Evolutionary conservation across 2,329 filamentous ascomycete genomes (phyloP), one percentile per base, ranked within the genome.

Genomic region (Fusarium sp.): DNA sequence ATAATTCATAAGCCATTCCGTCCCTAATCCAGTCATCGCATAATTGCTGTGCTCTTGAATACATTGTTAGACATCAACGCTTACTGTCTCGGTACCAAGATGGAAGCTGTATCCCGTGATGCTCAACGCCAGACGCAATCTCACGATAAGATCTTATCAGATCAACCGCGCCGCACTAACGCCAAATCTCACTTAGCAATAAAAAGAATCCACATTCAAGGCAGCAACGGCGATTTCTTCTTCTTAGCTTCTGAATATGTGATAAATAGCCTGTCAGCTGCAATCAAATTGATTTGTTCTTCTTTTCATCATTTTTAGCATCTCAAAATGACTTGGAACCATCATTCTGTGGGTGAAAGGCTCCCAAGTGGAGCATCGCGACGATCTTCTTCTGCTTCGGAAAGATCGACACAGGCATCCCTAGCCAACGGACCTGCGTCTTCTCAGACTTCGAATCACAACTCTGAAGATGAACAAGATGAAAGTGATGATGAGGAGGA

Each of bases 1-100:
- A 1, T 4, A 1, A 4, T 11, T 11, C 0, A 4, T 30, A 15
- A 1, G 12, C 29, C 6, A 2, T 30, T 13, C 7, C 12, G 12
- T 30, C 29, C 12, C 5, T 6, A n/a, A n/a, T 12, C 6, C 3
- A 10, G 18, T n/a, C 18, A 27, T 25, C 25, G 3, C 3, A 38
- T 9, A n/a, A 11, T 18, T 6, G 2, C 25, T 6, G 25, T 9
- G 25, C 6, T 25, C 8, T 9, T 25, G 3, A 22, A 22, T 22
- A 5, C 22, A 22, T 22, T 22, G 3, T 22, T 22, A 22, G 22
- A 22, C 22, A 22, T 22, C 22, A 22, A 22, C 22, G 22, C 22
- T 22, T 22, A 22, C 22, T 22, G 22, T 22, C 22, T 22, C 22
- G 22, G 24, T 34, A 34, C 8, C 8, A 18, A 32, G 5, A 9